Base-by-base conservation (phyloP, 2,329 filamentous ascomycete genomes). In the Incumbomyces lentus region DNA sequence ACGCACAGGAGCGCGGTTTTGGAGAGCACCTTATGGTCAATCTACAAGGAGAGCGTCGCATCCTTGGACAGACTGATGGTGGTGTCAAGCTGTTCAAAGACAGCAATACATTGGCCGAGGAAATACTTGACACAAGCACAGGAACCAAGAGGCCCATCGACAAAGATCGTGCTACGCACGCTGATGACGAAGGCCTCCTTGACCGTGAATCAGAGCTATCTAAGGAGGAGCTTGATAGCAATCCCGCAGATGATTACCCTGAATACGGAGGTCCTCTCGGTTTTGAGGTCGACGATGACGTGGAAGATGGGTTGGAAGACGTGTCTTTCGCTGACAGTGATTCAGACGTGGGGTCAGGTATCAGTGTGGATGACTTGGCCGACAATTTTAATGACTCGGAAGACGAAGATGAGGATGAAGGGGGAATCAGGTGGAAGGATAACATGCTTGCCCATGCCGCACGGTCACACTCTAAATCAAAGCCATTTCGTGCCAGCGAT, bases 311-410 rank as follows among this genome's bases (percentile, higher is more conserved):
- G 10, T 77, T 79, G 18, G 85, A 80, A 26, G 86, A 95, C 46
- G 59, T 96, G 48, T 86, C 81, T 1, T 98, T 95, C 68, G 92
- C 92, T 12, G 92, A 98, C 60, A 95, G 87, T 59, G 93, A 98
- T 64, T 98, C 92, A 0, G 93, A 98, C 62, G 74, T 98, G 3
- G 92, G 92, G 6, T 95, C 90, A 19, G 72, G 74, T 48, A 71
- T 75, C 26, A 54, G 73, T 12, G 69, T 72, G 1, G 73, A 68
- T 7, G 75, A 78, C 6, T 75, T 77, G 16, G 68, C 67, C 1
- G 67, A 68, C 4, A 64, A 65, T 0, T 76, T 78, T 34, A 69
- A 70, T 14, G 69, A 72, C 13, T 67, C 70, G 6, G 67, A 69
- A 8, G 62, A 66, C 22, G 75, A 72, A 2, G 76, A 76, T 14